Conservation (phyloP, 2,329 filamentous ascomycete species). For the Exophiala aquamarina region DNA sequence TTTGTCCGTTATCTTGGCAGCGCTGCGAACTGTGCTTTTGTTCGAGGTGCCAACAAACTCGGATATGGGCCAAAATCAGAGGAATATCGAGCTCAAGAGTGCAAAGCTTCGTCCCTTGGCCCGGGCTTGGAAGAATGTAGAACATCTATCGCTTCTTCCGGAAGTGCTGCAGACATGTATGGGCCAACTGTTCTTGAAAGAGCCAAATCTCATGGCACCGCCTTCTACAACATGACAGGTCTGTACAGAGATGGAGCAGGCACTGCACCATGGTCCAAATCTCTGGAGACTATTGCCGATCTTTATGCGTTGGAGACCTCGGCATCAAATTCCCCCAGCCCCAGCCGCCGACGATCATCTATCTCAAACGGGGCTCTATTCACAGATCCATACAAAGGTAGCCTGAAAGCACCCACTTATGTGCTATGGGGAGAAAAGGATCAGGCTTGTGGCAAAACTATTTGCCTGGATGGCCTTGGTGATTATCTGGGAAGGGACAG, state of each 20-base stretch:
- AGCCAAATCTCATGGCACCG: constrained; percentile 38
- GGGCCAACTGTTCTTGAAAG: constrained; percentile 42
- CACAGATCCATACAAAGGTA: constrained; percentile 44
- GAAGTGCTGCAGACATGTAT: constrained; percentile 34
- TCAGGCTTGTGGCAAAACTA: constrained; percentile 48
- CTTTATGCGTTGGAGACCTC: constrained; percentile 45
- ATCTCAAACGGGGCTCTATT: constrained; percentile 36
- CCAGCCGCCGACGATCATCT: constrained; percentile 23
- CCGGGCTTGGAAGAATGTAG: constrained; percentile 49
- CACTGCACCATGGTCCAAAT: constrained; percentile 50
- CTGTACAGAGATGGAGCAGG: constrained; percentile 56
- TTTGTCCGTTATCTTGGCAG: constrained; percentile 46
- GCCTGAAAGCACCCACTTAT: constrained; percentile 53
- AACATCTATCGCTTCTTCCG: constrained; percentile 27
- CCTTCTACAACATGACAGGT: constrained; percentile 50
- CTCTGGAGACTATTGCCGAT: constrained; percentile 48
- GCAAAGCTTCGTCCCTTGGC: constrained; percentile 53
- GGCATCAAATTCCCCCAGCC: constrained; percentile 22
- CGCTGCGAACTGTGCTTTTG: constrained; percentile 51
- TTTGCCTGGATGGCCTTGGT: constrained; percentile 53
- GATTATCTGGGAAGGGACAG: constrained; percentile 52
- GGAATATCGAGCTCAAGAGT: constrained; percentile 43
- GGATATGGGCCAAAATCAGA: constrained; percentile 37
- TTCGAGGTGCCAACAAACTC: constrained; percentile 42
- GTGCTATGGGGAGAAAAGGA: constrained; percentile 56